Percentiles rank a stretch among this genome's conserved stretches.
Evolutionary conservation across 1,284 basidiomycete species (phyloP).

Genomic region (Cryptococcus sp.): DNA sequence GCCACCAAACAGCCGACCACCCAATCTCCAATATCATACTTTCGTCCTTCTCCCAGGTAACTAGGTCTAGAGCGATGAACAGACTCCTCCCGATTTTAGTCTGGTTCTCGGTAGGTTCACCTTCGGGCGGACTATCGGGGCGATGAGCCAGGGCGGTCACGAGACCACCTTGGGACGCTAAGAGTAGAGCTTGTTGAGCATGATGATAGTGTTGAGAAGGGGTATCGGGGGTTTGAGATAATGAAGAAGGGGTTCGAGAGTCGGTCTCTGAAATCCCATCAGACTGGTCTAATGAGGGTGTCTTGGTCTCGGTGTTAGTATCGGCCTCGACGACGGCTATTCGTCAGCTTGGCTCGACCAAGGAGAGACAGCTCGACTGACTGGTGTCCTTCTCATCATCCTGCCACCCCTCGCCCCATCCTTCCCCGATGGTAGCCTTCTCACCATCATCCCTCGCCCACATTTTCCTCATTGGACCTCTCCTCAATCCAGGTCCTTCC

Average conservation of each 20-base stretch:
- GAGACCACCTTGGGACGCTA: constrained; percentile 29
- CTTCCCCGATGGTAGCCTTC: no score
- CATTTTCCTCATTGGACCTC: constrained; percentile 9
- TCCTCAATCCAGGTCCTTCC: constrained; percentile 24
- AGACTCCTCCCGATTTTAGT: constrained; percentile 28
- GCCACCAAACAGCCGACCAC: constrained; percentile 35
- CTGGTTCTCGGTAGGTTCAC: not conserved
- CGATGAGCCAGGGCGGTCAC: not conserved
- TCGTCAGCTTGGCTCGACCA: no score
- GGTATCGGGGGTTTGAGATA: not conserved
- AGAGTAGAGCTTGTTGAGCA: constrained; percentile 32
- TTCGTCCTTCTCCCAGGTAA: constrained; percentile 34
- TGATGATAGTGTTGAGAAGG: constrained; percentile 21
- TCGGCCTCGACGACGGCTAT: no score
- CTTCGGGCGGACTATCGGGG: not conserved
- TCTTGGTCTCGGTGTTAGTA: no score
- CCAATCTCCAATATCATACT: constrained; percentile 32
- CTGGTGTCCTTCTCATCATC: no score
- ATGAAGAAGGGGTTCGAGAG: no score
- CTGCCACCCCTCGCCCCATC: no score
- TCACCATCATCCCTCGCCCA: no score
- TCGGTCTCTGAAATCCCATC: not conserved
- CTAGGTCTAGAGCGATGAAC: constrained; percentile 35
- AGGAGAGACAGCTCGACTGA: no score
- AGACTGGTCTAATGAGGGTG: no score